These are phyloP conservation scores for Echinochloa phyllopogon DNA, from an alignment of 176 grass and related monocot species.

Conservation along the genomic window DNA sequence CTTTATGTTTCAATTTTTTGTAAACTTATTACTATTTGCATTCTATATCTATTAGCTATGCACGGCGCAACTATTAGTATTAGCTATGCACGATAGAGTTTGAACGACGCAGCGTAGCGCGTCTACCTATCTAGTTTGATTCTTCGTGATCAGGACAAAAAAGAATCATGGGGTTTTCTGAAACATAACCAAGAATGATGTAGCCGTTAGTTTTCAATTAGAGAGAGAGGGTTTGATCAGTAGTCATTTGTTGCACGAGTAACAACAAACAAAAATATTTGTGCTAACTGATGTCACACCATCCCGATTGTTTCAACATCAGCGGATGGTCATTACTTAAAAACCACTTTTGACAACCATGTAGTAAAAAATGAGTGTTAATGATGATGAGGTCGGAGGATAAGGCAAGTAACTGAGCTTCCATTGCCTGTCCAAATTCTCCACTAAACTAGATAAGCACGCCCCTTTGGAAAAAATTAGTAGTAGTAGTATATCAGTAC, in stretches of 20 bases:
- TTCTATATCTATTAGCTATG: too few species aligned
- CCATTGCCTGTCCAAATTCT: slow-evolving; percentile 11
- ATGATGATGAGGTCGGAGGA: background rate
- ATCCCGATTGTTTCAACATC: background rate
- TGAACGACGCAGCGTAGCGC: too few species aligned
- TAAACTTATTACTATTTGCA: too few species aligned
- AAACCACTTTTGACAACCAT: background rate
- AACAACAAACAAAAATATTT: background rate
- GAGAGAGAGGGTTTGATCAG: background rate
- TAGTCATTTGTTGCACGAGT: background rate
- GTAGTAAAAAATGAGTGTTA: background rate
- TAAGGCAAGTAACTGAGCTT: slow-evolving; percentile 5
- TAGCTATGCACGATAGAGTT: too few species aligned
- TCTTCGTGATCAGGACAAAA: background rate
- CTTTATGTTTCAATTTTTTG: too few species aligned
- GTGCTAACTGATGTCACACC: background rate
- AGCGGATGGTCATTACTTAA: too few species aligned
- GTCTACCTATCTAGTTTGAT: too few species aligned
- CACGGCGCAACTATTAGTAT: too few species aligned
- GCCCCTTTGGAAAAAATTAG: background rate
- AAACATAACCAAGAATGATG: background rate
- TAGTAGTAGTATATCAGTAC: background rate
- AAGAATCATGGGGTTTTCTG: background rate
- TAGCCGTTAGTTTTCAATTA: background rate
- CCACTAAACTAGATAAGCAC: slow-evolving; percentile 12